Base-by-base conservation (phyloP, 176 grass and related monocot species). In the Oryza longistaminata region DNA sequence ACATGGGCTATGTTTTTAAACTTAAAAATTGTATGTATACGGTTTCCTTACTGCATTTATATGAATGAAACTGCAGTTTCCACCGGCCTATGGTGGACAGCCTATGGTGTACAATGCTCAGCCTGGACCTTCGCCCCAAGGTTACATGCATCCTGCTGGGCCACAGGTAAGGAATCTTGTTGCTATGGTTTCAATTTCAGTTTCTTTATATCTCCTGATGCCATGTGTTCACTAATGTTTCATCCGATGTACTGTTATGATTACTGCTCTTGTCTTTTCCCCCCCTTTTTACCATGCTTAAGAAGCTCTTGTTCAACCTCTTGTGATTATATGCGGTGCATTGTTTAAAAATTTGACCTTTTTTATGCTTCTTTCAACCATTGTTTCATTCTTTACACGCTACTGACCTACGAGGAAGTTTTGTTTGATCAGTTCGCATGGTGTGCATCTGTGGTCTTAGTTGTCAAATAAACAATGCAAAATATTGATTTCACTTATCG, bases 91-190 rank as follows among this genome's bases (percentile, higher is more conserved):
- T 79, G 87, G 89, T 78, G 87, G 77, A 7, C 89, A 94, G 34
- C 89, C 89, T 71, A 62, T 87, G 73, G 48, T 91, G 62, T 94
- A 91, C 70, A 87, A 79, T 82, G 68, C 92, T 85, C 92, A 85
- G 73, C 87, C 89, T 83, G 84, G 87, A 82, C 67, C 73, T 70
- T 60, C 84, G 0, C 87, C 92, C n/a, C 89, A 91, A 77, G 87
- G 76, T 75, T 94, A 91, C 82, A 87, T 94, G 68, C 87, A 89
- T 77, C 89, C 89, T 67, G 60, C 64, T 87, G 81, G 84, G 16
- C 78, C 78, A 26, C 73, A 87, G 87, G 92, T 94, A 75, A 82
- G 68, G 64, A 61, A 81, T 52, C 50, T 68, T 42, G 50, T 50
- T 4, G 44, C 31, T 68, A 65, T 45, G 13, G 13, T 45, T 82